A percentile compares a stretch with the other conserved stretches of the same genome.
Evolutionary conservation across 2,329 filamentous ascomycete species (phyloP).

Genomic region (Coniochaeta hoffmannii): DNA sequence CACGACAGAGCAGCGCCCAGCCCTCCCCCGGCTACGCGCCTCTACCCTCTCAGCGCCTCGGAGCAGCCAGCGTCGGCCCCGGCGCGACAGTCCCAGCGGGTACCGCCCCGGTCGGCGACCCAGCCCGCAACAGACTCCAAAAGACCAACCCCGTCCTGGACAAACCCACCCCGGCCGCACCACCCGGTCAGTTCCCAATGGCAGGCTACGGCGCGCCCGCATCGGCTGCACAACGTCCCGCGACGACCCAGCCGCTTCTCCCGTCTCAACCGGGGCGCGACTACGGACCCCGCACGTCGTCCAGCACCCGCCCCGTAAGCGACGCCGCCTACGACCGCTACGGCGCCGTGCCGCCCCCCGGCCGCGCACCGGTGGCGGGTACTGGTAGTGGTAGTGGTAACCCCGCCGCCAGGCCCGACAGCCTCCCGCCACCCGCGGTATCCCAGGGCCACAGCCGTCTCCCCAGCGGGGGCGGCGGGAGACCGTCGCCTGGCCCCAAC

Average conservation of each 20-base stretch:
- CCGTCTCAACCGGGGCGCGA: conserved; percentile 21
- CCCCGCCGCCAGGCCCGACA: conserved; percentile 20
- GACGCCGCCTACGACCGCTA: conserved; percentile 20
- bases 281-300: conserved; percentile 32
- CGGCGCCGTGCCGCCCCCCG: conserved; percentile 14
- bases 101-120: conserved; percentile 24
- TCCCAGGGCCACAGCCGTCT: background rate
- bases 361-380: conserved; percentile 4
- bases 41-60: conserved; percentile 8
- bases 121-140: conserved; percentile 28
- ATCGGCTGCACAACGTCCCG: background rate
- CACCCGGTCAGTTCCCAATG: conserved; percentile 19
- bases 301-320: conserved; percentile 22
- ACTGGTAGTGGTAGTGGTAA: conserved; percentile 12
- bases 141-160: conserved; percentile 25
- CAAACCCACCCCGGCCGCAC: conserved; percentile 17
- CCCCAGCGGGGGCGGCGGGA: conserved; percentile 2
- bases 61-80: conserved; percentile 9
- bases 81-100: conserved; percentile 13
- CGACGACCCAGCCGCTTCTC: conserved; percentile 12
- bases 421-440: conserved; percentile 7
- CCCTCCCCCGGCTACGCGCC: conserved; percentile 6
- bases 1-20: background rate
- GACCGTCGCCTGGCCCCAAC: conserved; percentile 14
- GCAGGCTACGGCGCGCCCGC: conserved; percentile 9